Base-by-base conservation (phyloP, 1,284 basidiomycete species). In the Pseudozyma tsukubaensis region DNA sequence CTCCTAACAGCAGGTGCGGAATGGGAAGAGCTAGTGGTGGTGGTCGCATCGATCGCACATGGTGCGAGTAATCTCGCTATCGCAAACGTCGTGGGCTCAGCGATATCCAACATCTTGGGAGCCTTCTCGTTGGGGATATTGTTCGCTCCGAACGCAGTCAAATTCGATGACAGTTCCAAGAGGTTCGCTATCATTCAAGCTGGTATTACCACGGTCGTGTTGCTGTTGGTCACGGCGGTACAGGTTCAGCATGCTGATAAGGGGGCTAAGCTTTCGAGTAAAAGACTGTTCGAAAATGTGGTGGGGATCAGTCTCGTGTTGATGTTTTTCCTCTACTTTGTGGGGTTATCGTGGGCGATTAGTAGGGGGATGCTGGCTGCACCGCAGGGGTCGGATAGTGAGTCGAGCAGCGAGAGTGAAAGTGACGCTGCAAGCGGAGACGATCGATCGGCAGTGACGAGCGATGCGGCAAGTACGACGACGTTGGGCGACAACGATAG, bases 21-120 rank as follows among this genome's bases (percentile, higher is more conserved):
- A 50, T 77, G 75, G 75, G 75, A 77, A 59, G 75, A 77, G 49
- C 45, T 77, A 16, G 59, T 73, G 16, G 66, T 70, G n/a, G 67
- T 71, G 4, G 45, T 70, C 7, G 71, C 67, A 4, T 66, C 71
- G 4, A 59, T 72, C 29, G 56, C 54, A n/a, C 70, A 72, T 16
- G 63, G 64, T 7, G 47, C 70, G 18, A 60, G 72, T 12, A 51
- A 69, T 12, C 68, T 78, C 19, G 73, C 77, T 35, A 63, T 79
- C 29, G 76, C 79, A 49, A 80, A 82, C 54, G 59, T 79, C 19
- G 63, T 82, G 52, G 80, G 77, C 1, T 62, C 73, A n/a, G 61
- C 72, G 61, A 81, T 81, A 64, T 74, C 73, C 58, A 80, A 79
- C 63, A 75, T 79, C 44, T 64, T 79, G 2, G 76, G 78, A 39